Base-by-base conservation (phyloP, 2,329 filamentous ascomycete genomes). In the Gremmenia infestans region DNA sequence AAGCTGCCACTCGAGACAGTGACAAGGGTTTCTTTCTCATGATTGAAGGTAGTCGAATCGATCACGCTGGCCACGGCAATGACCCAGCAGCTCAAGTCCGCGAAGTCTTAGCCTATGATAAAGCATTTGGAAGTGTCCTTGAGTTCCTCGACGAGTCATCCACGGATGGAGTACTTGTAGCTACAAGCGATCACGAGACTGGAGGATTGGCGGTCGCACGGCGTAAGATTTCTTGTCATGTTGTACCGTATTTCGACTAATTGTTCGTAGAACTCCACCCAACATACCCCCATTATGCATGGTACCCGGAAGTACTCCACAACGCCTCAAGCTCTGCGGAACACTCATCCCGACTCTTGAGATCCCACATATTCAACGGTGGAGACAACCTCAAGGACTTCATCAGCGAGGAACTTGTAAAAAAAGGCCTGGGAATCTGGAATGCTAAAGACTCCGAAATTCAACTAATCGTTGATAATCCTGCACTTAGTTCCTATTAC, bases 11-110 rank as follows among this genome's bases (percentile, higher is more conserved):
- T 0, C 79, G 82, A 67, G 79, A 92, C 68, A 91, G 83, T 60
- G 91, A 97, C 43, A 85, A 95, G 72, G 94, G 94, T 4, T 99
- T 97, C 78, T 99, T 99, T 74, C 78, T 99, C 65, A 96, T 99
- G 93, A 95, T 99, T 59, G 94, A 99, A 73, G 94, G 92, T 4
- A 96, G 90, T 66, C 82, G 94, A 43, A 97, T 99, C 66, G 94
- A 99, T 68, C 94, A 99, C 70, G 93, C 94, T 4, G 94, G 91
- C 6, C 89, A 94, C 69, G 82, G 81, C 60, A 94, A 94, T 65
- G 89, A 94, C 65, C 89, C 89, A 0, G 89, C 87, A 9, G 88
- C 89, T 0, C 89, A 94, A 68, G 89, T 93, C 11, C 86, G 89
- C 64, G 94, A 99, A 72, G 93, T 99, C 0, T 78, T 97, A n/a